These are phyloP conservation scores for Kodamaea anthophila DNA, from an alignment of 1,139 yeast species.

Conservation along the genomic window DNA sequence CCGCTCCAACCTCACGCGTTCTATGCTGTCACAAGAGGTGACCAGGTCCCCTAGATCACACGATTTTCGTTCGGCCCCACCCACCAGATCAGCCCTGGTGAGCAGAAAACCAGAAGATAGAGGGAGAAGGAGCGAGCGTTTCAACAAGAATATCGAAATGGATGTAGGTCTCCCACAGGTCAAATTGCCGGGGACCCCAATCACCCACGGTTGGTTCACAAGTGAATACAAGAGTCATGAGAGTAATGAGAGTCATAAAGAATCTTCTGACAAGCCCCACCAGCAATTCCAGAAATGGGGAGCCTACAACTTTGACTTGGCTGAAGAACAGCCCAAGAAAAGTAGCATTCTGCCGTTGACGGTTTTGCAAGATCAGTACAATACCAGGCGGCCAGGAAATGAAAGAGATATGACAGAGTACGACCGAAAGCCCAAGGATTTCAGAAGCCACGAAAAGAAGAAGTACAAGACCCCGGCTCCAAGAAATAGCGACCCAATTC, in stretches of 20 bases:
- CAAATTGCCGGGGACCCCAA: not conserved
- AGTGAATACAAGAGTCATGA: not conserved
- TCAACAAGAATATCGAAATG: conserved; percentile 19
- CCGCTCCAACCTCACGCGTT: conserved; percentile 2
- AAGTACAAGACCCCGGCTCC: conserved; percentile 4
- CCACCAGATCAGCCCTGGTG: conserved; percentile 1
- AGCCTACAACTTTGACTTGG: conserved; percentile 8
- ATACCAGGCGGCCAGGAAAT: conserved; percentile 19
- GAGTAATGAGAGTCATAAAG: not conserved
- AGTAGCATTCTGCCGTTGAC: conserved; percentile 25
- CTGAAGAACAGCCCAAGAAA: conserved; percentile 1
- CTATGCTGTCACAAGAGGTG: conserved; percentile 4
- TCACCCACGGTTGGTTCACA: not conserved
- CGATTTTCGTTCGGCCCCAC: conserved; percentile 1
- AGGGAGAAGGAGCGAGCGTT: not conserved
- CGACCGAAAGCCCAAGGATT: not conserved
- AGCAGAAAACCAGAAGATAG: not conserved
- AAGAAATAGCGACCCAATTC: not conserved
- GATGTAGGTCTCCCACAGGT: conserved; percentile 6
- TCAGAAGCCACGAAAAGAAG: conserved; percentile 9
- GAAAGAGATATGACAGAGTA: conserved; percentile 2
- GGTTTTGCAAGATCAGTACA: conserved; percentile 24
- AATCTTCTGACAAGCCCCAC: not conserved
- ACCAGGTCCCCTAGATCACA: conserved; percentile 13
- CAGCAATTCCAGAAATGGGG: conserved; percentile 26